A percentile compares a stretch with the other conserved stretches of the same genome.
Conservation (phyloP, 768 basidiomycete genomes). For the Piloderma croceum region DNA sequence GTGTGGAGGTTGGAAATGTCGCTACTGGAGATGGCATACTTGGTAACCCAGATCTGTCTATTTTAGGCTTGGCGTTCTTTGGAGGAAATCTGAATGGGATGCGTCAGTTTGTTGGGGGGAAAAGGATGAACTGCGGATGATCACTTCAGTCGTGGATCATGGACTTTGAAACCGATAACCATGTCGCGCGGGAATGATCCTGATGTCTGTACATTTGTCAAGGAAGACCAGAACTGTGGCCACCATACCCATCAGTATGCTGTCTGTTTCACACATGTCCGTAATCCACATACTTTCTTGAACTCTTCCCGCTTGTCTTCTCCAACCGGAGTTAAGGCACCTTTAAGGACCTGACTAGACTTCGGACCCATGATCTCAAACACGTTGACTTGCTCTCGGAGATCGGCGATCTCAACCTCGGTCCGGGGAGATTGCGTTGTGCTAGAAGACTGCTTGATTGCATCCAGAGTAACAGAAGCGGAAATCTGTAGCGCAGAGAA, state of each 20-base stretch:
- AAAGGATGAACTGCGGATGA: conserved; percentile 2
- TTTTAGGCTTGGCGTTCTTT: conserved; percentile 52
- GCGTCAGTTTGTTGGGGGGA: not conserved
- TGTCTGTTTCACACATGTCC: no score
- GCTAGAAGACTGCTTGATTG: conserved; percentile 17
- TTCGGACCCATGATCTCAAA: conserved; percentile 92
- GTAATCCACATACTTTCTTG: conserved; percentile 58
- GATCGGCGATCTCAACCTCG: conserved; percentile 62
- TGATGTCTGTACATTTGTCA: conserved; percentile 58
- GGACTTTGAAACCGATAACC: conserved; percentile 70
- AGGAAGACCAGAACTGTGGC: conserved; percentile 59
- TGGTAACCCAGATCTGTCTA: conserved; percentile 22
- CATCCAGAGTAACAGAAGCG: conserved; percentile 45
- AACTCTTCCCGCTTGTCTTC: conserved; percentile 51
- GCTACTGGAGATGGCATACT: conserved; percentile 23
- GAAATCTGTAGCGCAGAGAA: conserved; percentile 46
- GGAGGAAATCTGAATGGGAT: conserved; percentile 72
- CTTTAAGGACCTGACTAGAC: conserved; percentile 67
- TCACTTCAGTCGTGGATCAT: conserved; percentile 87
- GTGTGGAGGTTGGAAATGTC: conserved; percentile 48
- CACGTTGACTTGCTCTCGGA: conserved; percentile 64
- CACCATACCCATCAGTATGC: no score
- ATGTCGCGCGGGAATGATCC: conserved; percentile 68
- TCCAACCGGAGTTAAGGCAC: conserved; percentile 47
- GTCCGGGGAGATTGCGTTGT: conserved; percentile 21